Evolutionary conservation across 306 rosid species (phyloP), one percentile per base, ranked within the genome.

Genomic region (Sesbania bispinosa): DNA sequence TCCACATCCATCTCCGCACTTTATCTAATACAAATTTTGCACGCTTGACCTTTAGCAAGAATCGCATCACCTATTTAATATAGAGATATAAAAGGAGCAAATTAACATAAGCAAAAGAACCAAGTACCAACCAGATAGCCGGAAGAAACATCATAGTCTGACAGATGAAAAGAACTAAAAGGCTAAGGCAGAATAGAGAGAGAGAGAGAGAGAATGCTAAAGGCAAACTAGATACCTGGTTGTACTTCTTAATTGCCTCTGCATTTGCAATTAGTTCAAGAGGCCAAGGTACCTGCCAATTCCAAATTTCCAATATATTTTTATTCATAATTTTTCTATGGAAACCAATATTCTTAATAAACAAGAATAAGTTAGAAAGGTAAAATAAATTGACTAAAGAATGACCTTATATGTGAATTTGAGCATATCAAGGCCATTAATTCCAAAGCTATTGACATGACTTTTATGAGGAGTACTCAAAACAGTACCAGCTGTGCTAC

Each of bases 1-100:
- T 90, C 98, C 97, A 94, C 97, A 90, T 90, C 97, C 97, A 90
- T 67, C 96, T 88, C 78, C 97, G 88, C 80, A 93, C 92, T 90
- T 94, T 94, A 77, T 94, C 98, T 27, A 94, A 87, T 10, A 80
- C 92, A 82, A 81, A 90, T 78, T 94, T 94, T 74, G 98, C 98
- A 43, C 96, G 94, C 83, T 94, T 94, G 73, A 94, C 97, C 84
- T 90, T 94, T 76, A 94, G 75, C 85, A 94, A 86, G 86, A 94
- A 94, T 57, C 83, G 83, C 93, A 92, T 94, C 81, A 94, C 97
- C 98, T 94, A 73, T 43, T 74, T n/a, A n/a, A 60, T 21, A 63
- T 13, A 15, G 1, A 5, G 18, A 33, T 67, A 1, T 54, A 10
- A 11, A 21, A 71, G 55, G 54, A 66, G 21, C 54, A 60, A 32